Evolutionary conservation across 257 asterid species (phyloP).

Genomic region (Forsythia viridissima): DNA sequence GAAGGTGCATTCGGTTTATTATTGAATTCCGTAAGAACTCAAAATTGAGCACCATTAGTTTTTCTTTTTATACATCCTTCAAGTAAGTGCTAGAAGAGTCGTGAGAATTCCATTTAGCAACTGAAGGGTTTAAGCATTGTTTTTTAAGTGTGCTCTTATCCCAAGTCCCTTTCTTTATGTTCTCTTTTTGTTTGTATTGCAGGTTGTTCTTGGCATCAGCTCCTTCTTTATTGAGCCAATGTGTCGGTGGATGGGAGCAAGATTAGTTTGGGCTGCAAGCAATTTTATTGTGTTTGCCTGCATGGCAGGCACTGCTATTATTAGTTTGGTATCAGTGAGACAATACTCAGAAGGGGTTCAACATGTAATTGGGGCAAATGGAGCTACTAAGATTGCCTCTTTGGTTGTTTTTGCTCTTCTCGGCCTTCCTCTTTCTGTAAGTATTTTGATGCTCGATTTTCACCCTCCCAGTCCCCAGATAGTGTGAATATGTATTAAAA

Average conservation of each 20-base stretch:
- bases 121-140: neutral
- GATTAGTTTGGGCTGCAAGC: conserved; percentile 87
- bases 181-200: conserved; percentile 23
- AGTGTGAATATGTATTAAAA: neutral
- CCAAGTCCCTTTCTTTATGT: conserved; percentile 1
- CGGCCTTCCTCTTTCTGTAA: conserved; percentile 97
- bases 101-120: conserved; percentile 17
- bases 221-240: conserved; percentile 86
- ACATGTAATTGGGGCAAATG: conserved; percentile 74
- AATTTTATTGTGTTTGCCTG: conserved; percentile 80
- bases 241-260: conserved; percentile 82
- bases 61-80: conserved; percentile 22
- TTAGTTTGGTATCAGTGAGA: conserved; percentile 63
- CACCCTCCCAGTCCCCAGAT: neutral
- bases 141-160: neutral
- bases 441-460: conserved; percentile 33
- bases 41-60: conserved; percentile 43
- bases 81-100: conserved; percentile 10
- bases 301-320: conserved; percentile 93
- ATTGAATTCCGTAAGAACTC: conserved; percentile 99
- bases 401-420: conserved; percentile 85
- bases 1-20: conserved; percentile 99
- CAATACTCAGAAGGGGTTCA: conserved; percentile 69
- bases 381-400: conserved; percentile 73
- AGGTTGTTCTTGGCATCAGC: conserved; percentile 93